Evolutionary conservation across 208 protist genomes (phyloP).

Genomic region (Trypanosoma congolense): DNA sequence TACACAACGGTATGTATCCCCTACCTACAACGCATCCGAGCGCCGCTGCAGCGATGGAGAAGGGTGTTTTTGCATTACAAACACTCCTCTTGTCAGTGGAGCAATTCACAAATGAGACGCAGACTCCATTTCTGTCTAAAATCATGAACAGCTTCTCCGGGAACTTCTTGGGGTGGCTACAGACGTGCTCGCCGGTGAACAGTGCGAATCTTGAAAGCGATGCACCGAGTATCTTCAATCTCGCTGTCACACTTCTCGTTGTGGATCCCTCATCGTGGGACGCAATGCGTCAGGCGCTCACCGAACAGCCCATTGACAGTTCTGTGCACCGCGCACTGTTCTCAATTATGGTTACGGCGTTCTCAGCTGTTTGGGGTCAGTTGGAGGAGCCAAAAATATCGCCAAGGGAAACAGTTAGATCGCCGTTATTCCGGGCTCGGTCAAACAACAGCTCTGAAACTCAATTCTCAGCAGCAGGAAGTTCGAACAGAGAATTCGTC

Average conservation of each 20-base stretch:
- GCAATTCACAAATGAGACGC: background rate
- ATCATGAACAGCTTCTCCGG: slow-evolving; percentile 15
- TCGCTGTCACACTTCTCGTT: slow-evolving; percentile 20
- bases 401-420: background rate
- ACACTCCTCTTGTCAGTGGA: slow-evolving; percentile 17
- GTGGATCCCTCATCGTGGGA: slow-evolving; percentile 11
- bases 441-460: slow-evolving; percentile 11
- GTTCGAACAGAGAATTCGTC: background rate
- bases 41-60: slow-evolving; percentile 15
- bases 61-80: slow-evolving; percentile 21
- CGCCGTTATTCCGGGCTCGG: background rate
- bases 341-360: slow-evolving; percentile 15
- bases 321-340: slow-evolving; percentile 23
- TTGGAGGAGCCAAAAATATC: slow-evolving; percentile 4
- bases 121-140: background rate
- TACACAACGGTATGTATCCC: background rate
- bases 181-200: slow-evolving; percentile 4
- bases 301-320: slow-evolving; percentile 13
- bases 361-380: slow-evolving; percentile 6
- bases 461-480: background rate
- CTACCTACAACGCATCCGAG: background rate
- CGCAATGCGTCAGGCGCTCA: slow-evolving; percentile 4
- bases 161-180: slow-evolving; percentile 22
- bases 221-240: slow-evolving; percentile 18
- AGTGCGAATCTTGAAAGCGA: slow-evolving; percentile 10